A percentile compares a stretch with the other conserved stretches of the same genome.
Evolutionary conservation across 2,329 filamentous ascomycete species (phyloP).

Genomic region (Sordariomycetes sp.): DNA sequence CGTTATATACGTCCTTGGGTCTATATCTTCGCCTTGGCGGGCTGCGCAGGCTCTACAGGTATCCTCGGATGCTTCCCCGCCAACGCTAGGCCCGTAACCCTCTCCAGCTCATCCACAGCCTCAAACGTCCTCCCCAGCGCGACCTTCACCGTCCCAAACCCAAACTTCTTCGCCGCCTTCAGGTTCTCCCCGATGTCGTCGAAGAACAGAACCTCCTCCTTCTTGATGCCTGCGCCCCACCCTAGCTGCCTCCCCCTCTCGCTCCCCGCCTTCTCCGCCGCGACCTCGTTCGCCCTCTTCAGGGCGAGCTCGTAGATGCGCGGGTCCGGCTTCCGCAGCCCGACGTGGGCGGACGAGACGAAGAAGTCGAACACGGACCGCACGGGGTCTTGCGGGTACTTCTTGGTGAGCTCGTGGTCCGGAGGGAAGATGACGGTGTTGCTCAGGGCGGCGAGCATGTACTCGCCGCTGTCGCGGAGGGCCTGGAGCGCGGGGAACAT

Average conservation of each 20-base stretch:
- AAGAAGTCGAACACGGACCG: constrained; percentile 73
- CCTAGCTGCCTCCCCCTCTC: constrained; percentile 25
- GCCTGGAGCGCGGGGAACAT: constrained; percentile 75
- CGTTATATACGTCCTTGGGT: background rate
- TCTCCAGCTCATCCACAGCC: constrained; percentile 74
- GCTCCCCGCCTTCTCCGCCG: constrained; percentile 18
- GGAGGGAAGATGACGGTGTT: constrained; percentile 85
- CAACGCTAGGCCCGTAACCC: constrained; percentile 56
- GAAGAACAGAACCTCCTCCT: constrained; percentile 70
- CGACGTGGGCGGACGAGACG: constrained; percentile 75
- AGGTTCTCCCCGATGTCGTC: constrained; percentile 94
- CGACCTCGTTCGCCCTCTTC: constrained; percentile 51
- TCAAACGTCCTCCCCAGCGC: constrained; percentile 65
- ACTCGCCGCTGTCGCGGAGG: constrained; percentile 52
- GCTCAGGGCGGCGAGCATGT: constrained; percentile 70
- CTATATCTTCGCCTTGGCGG: constrained; percentile 32
- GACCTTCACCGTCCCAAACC: constrained; percentile 80
- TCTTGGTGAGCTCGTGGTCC: constrained; percentile 42
- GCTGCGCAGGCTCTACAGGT: background rate
- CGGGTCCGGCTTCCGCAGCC: constrained; percentile 77
- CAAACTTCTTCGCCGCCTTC: constrained; percentile 62
- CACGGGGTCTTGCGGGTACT: constrained; percentile 45
- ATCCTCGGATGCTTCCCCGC: constrained; percentile 37
- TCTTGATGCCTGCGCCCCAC: constrained; percentile 39
- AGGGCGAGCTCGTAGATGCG: constrained; percentile 71